These are phyloP conservation scores for Sugiyamaella sp. DNA, from an alignment of 1,139 yeast genomes.

Conservation along the genomic window DNA sequence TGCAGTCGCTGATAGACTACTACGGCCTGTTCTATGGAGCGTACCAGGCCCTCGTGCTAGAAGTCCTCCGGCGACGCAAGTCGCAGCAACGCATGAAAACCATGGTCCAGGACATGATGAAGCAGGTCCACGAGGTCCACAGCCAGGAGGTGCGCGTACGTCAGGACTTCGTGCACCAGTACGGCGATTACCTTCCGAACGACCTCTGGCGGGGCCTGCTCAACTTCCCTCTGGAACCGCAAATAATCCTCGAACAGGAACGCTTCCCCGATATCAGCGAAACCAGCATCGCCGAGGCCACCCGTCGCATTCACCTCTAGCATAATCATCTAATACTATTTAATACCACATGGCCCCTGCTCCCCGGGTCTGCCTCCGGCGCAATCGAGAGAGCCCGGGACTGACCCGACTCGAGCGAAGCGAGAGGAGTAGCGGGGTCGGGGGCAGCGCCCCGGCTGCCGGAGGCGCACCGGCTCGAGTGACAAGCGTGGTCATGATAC, in stretches of 20 bases:
- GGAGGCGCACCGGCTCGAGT: too few relatives aligned
- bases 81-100: slow-evolving; percentile 47
- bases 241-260: slow-evolving; percentile 29
- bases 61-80: slow-evolving; percentile 52
- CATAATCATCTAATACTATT: background rate
- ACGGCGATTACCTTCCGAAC: slow-evolving; percentile 58
- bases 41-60: slow-evolving; percentile 54
- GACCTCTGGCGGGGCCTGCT: slow-evolving; percentile 53
- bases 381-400: too few relatives aligned
- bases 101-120: slow-evolving; percentile 47
- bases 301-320: slow-evolving; percentile 12
- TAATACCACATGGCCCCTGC: too few relatives aligned
- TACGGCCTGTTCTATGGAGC: slow-evolving; percentile 53
- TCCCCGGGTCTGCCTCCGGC: too few relatives aligned
- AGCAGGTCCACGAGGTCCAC: slow-evolving; percentile 43
- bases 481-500: too few relatives aligned
- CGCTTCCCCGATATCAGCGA: slow-evolving; percentile 30
- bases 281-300: slow-evolving; percentile 25
- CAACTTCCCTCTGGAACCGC: slow-evolving; percentile 36
- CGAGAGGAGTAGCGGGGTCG: too few relatives aligned
- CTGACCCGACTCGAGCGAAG: too few relatives aligned
- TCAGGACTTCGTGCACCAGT: slow-evolving; percentile 45
- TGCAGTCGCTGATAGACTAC: slow-evolving; percentile 48
- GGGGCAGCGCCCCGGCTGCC: too few relatives aligned
- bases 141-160: slow-evolving; percentile 49